Base-by-base conservation (phyloP, 2,329 filamentous ascomycete genomes). In the Aaosphaeria arxii region DNA sequence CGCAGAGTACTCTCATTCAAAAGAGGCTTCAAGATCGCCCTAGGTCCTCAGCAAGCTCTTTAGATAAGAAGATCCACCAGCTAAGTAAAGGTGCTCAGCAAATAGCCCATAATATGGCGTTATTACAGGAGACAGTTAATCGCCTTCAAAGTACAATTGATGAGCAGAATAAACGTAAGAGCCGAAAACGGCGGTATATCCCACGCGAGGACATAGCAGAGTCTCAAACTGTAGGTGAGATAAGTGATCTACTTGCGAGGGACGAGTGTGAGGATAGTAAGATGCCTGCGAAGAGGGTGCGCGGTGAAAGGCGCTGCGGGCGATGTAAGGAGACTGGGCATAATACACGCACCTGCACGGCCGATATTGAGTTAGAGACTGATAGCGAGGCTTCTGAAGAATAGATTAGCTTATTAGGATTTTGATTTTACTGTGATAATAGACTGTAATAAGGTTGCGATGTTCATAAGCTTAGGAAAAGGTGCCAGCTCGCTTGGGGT, bases 121-220 rank as follows among this genome's bases (percentile, higher is more conserved):
- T 46, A 30, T 4, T 46, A 32, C 39, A 33, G 28, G 11, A 40
- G 6, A 11, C 40, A 40, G 38, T 50, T 17, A 3, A 36, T 28
- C 28, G 4, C 32, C 38, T 50, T 31, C 4, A 47, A 35, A 47
- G 30, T 17, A 45, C 45, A 29, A 50, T 47, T 47, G 28, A 47
- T 17, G 45, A 32, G 28, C 40, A 44, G n/a, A 50, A 40, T 47
- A 42, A 29, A 17, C 41, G 48, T 42, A 53, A 40, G 32, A 5
- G 43, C 29, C 43, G 49, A 17, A 52, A 52, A 42, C 49, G 28
- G 39, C 50, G 45, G 43, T 13, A 42, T 11, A 50, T 53, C 30
- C 29, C 50, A 50, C 42, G 47, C 36, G 43, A 33, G 48, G 48
- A 33, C 47, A 38, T 53, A 43, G 43, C 40, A 51, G 48, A 46